Conservation (phyloP, 441 rosid species). For the Pelargonium cotyledonis region DNA sequence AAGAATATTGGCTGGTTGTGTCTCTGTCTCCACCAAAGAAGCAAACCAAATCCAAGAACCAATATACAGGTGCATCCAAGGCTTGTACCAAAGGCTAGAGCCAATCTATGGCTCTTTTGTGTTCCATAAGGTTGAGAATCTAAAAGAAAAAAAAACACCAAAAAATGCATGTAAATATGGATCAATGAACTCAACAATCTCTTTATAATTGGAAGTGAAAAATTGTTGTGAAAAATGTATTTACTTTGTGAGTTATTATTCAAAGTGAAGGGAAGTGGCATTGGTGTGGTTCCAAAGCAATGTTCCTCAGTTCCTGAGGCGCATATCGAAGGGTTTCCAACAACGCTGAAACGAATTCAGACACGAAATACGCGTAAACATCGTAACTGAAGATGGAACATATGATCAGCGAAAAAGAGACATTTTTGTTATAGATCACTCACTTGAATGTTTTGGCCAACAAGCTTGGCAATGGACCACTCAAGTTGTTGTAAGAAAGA, state of each 20-base stretch:
- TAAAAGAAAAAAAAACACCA: conserved; percentile 24
- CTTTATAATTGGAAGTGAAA: too few species aligned
- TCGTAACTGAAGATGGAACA: background rate
- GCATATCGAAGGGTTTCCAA: conserved; percentile 83
- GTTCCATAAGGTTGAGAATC: conserved; percentile 36
- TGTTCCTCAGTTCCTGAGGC: conserved; percentile 77
- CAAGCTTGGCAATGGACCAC: conserved; percentile 78
- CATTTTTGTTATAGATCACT: conserved; percentile 8
- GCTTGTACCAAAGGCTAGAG: conserved; percentile 67
- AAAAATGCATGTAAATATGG: background rate
- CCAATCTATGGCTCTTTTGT: conserved; percentile 58
- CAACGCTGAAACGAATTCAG: conserved; percentile 46
- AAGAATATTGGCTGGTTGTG: conserved; percentile 57
- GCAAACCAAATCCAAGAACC: conserved; percentile 55
- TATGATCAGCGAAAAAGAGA: background rate
- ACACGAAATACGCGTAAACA: background rate
- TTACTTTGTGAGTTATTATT: conserved; percentile 58
- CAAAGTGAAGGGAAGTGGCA: conserved; percentile 90
- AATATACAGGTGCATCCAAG: conserved; percentile 53
- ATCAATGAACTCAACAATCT: too few species aligned
- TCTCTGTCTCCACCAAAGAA: conserved; percentile 85
- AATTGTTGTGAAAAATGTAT: background rate
- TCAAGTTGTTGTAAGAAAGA: conserved; percentile 84
- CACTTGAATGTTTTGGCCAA: conserved; percentile 88
- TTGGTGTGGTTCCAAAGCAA: conserved; percentile 67